Conservation (phyloP, 1,139 yeast species). For the Magnusiomyces fungicola region DNA sequence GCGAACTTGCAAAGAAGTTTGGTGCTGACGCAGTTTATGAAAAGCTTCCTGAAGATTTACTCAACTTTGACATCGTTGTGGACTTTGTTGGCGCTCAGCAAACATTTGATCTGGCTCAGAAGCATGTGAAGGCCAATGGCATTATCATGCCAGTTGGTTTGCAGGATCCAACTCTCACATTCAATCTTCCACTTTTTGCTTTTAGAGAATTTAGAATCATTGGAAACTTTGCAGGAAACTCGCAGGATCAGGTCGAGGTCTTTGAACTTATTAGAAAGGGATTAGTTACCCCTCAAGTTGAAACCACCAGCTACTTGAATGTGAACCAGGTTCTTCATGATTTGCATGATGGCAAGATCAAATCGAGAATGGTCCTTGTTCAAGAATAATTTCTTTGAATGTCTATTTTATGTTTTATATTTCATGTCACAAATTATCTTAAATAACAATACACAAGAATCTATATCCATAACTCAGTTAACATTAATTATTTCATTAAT, state of each 20-base stretch:
- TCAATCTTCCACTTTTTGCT: slow-evolving; percentile 31
- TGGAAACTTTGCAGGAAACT: slow-evolving; percentile 44
- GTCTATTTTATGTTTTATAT: too few species aligned
- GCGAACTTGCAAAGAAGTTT: slow-evolving; percentile 30
- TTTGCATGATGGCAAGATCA: slow-evolving; percentile 37
- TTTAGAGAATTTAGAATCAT: slow-evolving; percentile 39
- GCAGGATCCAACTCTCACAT: slow-evolving; percentile 33
- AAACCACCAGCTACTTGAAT: slow-evolving; percentile 34
- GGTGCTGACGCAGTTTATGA: slow-evolving; percentile 44
- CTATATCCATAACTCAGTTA: too few species aligned
- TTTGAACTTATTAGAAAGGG: slow-evolving; percentile 42
- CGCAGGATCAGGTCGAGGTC: slow-evolving; percentile 40
- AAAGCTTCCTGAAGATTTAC: slow-evolving; percentile 25
- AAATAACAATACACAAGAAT: too few species aligned
- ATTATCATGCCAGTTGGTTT: slow-evolving; percentile 41
- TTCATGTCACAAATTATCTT: too few species aligned
- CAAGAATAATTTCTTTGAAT: too few species aligned
- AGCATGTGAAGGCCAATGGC: slow-evolving; percentile 37
- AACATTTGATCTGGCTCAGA: slow-evolving; percentile 26
- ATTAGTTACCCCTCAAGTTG: slow-evolving; percentile 37
- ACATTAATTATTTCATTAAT: too few species aligned
- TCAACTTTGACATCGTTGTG: slow-evolving; percentile 31
- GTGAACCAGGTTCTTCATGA: slow-evolving; percentile 35
- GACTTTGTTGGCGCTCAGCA: slow-evolving; percentile 43
- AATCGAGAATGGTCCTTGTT: slow-evolving; percentile 42